Evolutionary conservation across 2,329 filamentous ascomycete genomes (phyloP), one percentile per base, ranked within the genome.

Genomic region (Nannizzia gypsea): DNA sequence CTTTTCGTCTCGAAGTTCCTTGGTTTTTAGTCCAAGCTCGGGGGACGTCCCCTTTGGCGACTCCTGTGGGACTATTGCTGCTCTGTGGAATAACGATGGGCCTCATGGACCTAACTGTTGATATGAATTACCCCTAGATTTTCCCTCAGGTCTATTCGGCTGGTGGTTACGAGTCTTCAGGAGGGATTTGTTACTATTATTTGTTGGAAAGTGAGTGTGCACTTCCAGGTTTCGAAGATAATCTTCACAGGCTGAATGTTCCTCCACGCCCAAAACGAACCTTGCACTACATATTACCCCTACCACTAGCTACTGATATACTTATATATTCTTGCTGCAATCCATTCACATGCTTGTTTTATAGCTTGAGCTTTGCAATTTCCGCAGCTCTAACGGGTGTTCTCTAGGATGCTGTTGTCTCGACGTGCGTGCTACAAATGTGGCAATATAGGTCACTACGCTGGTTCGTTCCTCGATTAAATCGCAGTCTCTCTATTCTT

Each of bases 361-460:
- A 48, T 17, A 17, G 6, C 54, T 24, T 3, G 28, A 38, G 36
- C 15, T 9, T 38, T 20, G 36, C 54, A n/a, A 13, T 38, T 56
- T 22, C 31, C 31, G n/a, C 17, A 40, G 17, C 54, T 36, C 54
- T 38, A 56, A 56, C 36, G 11, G 31, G n/a, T 22, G 17, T 56
- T 36, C 28, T 56, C 36, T 36, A 61, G 57, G 67, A 91, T 90
- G 87, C 87, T 88, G 77, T 88, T 90, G 69, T 89, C 87, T 72
- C 87, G 88, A 76, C 86, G 88, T 77, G 87, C 87, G 68, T 91
- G 88, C 81, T 89, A 89, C 81, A 89, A 79, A 68, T 79, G 77
- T 75, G 88, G 88, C 78, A 90, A 90, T 70, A 86, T 90, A 74
- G 87, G 87, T 74, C 87, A 90, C 69, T 79, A 78, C 69, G 77